These are phyloP conservation scores for Sambucus nigra DNA, from an alignment of 129 eudicot genomes.

Conservation along the genomic window DNA sequence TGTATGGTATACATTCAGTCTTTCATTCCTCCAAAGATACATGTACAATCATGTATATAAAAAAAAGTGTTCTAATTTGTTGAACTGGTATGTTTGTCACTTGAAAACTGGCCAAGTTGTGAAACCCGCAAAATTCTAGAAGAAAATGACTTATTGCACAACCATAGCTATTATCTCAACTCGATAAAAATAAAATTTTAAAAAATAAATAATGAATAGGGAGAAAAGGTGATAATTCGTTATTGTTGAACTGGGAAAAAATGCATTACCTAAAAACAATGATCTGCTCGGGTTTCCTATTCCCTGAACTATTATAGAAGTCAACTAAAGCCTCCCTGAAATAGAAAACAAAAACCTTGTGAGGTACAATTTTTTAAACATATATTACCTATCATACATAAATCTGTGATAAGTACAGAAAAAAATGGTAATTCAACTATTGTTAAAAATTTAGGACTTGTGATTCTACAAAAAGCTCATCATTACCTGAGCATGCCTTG, in stretches of 20 bases:
- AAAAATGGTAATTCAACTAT: neutral
- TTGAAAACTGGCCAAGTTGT: no score
- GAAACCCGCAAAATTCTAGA: no score
- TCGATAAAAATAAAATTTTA: no score
- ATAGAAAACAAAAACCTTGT: neutral
- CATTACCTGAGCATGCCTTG: constrained; percentile 67
- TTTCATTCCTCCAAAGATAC: no score
- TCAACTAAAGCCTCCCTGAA: constrained; percentile 62
- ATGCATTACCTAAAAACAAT: constrained; percentile 55
- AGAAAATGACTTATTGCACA: no score
- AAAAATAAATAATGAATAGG: no score
- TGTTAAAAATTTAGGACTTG: neutral
- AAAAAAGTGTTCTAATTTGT: no score
- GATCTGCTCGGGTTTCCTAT: constrained; percentile 75
- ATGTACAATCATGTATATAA: no score
- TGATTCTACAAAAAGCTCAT: neutral
- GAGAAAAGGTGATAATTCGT: no score
- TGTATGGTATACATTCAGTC: no score
- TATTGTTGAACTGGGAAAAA: neutral
- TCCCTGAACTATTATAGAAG: constrained; percentile 50
- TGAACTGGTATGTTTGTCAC: no score
- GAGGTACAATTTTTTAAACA: neutral
- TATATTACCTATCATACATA: neutral
- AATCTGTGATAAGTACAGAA: neutral
- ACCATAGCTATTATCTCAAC: no score